Percentiles rank a stretch among this genome's conserved stretches.
Evolutionary conservation across 1,284 basidiomycete genomes (phyloP).

Genomic region (Ustilago esculenta): DNA sequence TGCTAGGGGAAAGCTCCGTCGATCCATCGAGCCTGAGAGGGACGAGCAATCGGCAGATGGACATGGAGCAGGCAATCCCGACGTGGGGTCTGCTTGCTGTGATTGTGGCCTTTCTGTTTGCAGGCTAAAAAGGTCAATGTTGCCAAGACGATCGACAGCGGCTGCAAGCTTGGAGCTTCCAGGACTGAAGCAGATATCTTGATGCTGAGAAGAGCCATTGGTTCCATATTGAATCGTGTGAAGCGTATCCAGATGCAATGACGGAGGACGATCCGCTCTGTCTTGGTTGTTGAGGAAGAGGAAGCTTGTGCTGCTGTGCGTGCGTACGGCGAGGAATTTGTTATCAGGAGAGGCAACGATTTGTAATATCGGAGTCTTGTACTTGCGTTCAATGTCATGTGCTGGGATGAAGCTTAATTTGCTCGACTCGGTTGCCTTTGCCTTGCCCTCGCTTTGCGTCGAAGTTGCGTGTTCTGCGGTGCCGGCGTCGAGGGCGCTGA

Average conservation of each 20-base stretch:
- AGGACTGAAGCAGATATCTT: conserved; percentile 22
- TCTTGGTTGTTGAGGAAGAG: neutral
- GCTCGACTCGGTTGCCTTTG: conserved; percentile 3
- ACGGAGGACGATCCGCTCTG: neutral
- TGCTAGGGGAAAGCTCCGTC: neutral
- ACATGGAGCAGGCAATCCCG: neutral
- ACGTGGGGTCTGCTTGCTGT: neutral
- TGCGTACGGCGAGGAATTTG: conserved; percentile 12
- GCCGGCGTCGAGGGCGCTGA: neutral
- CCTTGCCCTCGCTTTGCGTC: conserved; percentile 9
- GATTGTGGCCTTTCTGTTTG: neutral
- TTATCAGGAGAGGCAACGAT: conserved; percentile 11
- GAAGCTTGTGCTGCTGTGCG: conserved; percentile 20
- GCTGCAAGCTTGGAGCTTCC: neutral
- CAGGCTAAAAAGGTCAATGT: conserved; percentile 10
- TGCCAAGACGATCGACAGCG: conserved; percentile 20
- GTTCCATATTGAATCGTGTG: conserved; percentile 7
- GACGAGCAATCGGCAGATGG: neutral
- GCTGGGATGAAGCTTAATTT: conserved; percentile 20
- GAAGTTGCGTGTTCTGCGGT: neutral
- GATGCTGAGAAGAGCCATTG: conserved; percentile 14
- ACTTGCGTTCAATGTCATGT: conserved; percentile 7
- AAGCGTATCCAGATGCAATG: conserved; percentile 5
- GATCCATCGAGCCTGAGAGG: neutral
- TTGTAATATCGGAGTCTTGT: conserved; percentile 29